A percentile compares a stretch with the other conserved stretches of the same genome.
Conservation (phyloP, 1,139 yeast species). For the Debaryomyces sp. region DNA sequence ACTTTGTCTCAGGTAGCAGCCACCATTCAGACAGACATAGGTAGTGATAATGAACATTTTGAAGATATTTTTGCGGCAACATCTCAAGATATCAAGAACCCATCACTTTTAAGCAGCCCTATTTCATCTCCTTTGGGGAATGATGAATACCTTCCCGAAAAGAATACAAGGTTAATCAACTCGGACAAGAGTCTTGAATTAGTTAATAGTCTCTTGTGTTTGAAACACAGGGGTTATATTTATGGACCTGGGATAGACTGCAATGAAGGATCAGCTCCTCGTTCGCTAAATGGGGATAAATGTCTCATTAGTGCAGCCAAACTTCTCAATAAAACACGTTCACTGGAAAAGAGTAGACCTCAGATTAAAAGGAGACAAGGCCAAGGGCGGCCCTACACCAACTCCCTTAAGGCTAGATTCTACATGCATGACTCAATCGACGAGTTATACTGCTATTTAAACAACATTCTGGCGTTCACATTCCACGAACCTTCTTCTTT, state of each 20-base stretch:
- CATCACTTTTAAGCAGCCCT: neutral
- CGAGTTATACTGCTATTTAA: slow-evolving; percentile 20
- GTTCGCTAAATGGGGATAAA: neutral
- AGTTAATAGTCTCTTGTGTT: neutral
- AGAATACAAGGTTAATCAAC: neutral
- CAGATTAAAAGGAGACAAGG: neutral
- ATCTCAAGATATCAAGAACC: neutral
- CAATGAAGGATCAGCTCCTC: neutral
- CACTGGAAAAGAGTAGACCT: neutral
- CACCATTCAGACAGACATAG: neutral
- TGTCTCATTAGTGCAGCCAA: neutral
- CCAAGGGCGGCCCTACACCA: slow-evolving; percentile 43
- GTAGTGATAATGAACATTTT: neutral
- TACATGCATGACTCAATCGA: slow-evolving; percentile 21
- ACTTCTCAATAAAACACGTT: neutral
- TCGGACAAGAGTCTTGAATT: neutral
- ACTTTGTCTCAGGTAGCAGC: slow-evolving; percentile 6
- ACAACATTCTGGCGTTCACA: slow-evolving; percentile 12
- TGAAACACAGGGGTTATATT: neutral
- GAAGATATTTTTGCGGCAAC: neutral
- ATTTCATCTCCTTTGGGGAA: neutral
- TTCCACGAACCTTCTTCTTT: neutral
- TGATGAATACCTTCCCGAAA: neutral
- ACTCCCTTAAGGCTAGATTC: slow-evolving; percentile 32
- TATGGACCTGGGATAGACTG: neutral